phyloP scores from a whole-genome alignment of 441 rosid genomes.

The Populus hybrid region DNA sequence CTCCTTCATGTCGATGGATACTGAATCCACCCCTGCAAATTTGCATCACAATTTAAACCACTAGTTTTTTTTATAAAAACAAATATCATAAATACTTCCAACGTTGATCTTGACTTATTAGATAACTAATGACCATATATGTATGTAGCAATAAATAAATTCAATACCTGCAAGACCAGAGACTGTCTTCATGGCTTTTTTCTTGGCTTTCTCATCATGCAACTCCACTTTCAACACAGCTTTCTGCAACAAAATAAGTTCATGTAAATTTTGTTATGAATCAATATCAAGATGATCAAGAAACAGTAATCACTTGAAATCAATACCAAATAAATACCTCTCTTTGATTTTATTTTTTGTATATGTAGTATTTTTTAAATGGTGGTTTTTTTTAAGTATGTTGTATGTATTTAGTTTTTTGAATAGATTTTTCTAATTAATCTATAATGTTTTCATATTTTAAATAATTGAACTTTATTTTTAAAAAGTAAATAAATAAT shows the following conservation, averaged over 20 bases:
- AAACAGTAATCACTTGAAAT: neutral
- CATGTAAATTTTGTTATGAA: neutral
- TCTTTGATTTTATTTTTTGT: no score
- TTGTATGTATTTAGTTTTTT: no score
- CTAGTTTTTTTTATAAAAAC: rapidly evolving
- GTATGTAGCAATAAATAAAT: neutral
- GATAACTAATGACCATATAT: neutral
- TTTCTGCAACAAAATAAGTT: no score
- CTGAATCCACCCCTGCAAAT: neutral
- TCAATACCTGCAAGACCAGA: constrained; percentile 36
- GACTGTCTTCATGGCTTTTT: constrained; percentile 32
- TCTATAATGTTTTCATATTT: no score
- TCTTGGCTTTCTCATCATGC: constrained; percentile 15
- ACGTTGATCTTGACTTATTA: neutral
- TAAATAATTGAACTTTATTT: no score
- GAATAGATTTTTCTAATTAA: no score
- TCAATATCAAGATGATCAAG: neutral
- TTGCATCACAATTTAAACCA: neutral
- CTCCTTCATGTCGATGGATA: no score
- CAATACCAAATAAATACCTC: no score
- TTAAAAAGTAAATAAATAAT: no score
- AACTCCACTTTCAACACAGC: constrained; percentile 11
- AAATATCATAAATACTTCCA: neutral
- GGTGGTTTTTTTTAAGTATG: no score
- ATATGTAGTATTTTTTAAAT: no score